Percentiles rank a stretch among this genome's conserved stretches.
phyloP scores from a whole-genome alignment of 345 rosid species.

The Schrenkiella parvula region DNA sequence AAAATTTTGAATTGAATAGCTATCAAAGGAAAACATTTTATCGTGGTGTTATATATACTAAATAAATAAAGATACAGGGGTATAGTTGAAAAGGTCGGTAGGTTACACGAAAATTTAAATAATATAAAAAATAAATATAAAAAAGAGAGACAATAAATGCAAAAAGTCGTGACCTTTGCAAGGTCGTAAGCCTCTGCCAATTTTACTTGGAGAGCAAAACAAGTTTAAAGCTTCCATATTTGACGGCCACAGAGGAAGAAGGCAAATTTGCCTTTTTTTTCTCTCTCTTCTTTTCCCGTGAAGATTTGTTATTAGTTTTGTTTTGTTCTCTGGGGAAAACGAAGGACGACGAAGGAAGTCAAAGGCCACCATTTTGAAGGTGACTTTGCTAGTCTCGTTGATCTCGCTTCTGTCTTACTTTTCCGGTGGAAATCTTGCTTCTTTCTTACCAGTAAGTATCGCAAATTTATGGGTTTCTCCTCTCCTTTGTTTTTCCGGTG shows the following conservation, averaged over 20 bases:
- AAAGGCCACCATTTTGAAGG: constrained; percentile 29
- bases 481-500: not conserved
- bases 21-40: not conserved
- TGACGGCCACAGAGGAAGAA: constrained; percentile 35
- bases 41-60: not conserved
- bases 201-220: constrained; percentile 32
- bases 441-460: not conserved
- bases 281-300: not conserved
- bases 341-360: constrained; percentile 22
- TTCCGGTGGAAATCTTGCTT: not conserved
- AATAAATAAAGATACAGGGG: constrained; percentile 2
- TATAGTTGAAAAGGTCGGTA: not conserved
- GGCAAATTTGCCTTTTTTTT: constrained; percentile 13
- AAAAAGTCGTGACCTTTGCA: constrained; percentile 30
- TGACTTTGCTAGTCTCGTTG: constrained; percentile 22
- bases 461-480: not conserved
- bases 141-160: not conserved
- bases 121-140: not conserved
- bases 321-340: not conserved
- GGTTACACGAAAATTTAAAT: not conserved
- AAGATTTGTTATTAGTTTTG: not conserved
- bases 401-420: constrained; percentile 25
- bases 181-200: constrained; percentile 21
- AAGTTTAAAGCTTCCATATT: constrained; percentile 21
- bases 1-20: too few species aligned